Evolutionary conservation across 345 rosid species (phyloP).

Genomic region (Chamaenerion angustifolium): DNA sequence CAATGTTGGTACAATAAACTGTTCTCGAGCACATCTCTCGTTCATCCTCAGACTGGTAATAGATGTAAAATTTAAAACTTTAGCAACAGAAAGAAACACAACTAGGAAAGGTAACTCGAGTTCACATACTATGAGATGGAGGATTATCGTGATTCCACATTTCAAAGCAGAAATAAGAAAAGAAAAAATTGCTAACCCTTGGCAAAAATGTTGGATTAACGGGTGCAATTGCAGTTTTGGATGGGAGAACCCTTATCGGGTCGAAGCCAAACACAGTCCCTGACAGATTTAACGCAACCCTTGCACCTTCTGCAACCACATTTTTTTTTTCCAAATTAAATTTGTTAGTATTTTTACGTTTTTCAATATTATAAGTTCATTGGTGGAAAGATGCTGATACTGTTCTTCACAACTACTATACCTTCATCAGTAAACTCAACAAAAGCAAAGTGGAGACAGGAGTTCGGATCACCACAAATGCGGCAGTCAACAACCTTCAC

Average conservation of each 20-base stretch:
- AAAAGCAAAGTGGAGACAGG: conserved; percentile 86
- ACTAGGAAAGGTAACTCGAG: no score
- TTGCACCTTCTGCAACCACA: conserved; percentile 60
- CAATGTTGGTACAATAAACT: conserved; percentile 21
- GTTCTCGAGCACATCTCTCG: conserved; percentile 11
- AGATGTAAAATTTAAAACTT: no score
- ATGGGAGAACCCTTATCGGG: conserved; percentile 88
- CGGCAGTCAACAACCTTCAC: conserved; percentile 73
- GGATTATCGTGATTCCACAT: no score
- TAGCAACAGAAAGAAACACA: no score
- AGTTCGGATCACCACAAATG: conserved; percentile 83
- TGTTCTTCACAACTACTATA: conserved; percentile 11
- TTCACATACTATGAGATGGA: no score
- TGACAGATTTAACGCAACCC: conserved; percentile 65
- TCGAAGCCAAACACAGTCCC: conserved; percentile 89
- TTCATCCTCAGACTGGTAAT: no score
- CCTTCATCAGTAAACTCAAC: conserved; percentile 90
- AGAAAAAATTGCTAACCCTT: conserved; percentile 41
- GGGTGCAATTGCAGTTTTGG: conserved; percentile 97
- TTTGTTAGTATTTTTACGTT: neutral
- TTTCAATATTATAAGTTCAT: conserved; percentile 6
- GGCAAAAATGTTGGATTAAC: conserved; percentile 96
- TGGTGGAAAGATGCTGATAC: conserved; percentile 1
- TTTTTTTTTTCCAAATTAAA: conserved; percentile 11
- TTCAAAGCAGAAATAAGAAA: neutral